Evolutionary conservation across 345 rosid species (phyloP).

Genomic region (Passiflora organensis): DNA sequence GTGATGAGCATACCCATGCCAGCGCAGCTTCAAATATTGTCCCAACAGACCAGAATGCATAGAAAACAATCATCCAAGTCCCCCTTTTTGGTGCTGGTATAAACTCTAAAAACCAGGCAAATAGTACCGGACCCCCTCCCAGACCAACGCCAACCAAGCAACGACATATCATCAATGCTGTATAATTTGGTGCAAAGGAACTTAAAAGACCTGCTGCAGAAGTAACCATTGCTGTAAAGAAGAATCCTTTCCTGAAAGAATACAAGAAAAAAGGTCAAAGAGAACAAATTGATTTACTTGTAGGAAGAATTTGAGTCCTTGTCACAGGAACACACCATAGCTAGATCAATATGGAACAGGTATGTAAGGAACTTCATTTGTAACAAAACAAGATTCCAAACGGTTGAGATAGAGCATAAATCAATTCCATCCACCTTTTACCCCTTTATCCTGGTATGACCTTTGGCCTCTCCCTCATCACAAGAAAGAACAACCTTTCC

Average conservation of each 20-base stretch:
- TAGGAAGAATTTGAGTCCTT: too few relatives aligned
- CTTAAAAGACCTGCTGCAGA: slow-evolving; percentile 74
- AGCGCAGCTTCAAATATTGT: slow-evolving; percentile 70
- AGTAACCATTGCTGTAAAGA: slow-evolving; percentile 73
- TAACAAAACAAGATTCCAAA: too few relatives aligned
- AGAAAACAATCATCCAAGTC: slow-evolving; percentile 86
- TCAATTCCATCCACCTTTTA: too few relatives aligned
- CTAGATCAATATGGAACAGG: too few relatives aligned
- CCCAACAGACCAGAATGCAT: slow-evolving; percentile 83
- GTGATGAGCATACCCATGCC: slow-evolving; percentile 65
- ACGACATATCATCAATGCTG: slow-evolving; percentile 47
- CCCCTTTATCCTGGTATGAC: too few relatives aligned
- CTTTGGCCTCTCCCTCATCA: too few relatives aligned
- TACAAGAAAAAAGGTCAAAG: background rate
- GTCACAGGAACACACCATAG: too few relatives aligned
- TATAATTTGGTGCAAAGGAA: slow-evolving; percentile 67
- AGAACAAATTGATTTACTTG: background rate
- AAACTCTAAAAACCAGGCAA: slow-evolving; percentile 87
- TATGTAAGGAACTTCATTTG: too few relatives aligned
- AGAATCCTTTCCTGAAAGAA: slow-evolving; percentile 71
- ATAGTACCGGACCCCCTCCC: slow-evolving; percentile 93
- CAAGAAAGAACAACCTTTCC: too few relatives aligned
- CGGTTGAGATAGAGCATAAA: too few relatives aligned
- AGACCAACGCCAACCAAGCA: slow-evolving; percentile 84
- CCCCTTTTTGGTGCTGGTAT: slow-evolving; percentile 88